These are phyloP conservation scores for Colletotrichum eremochloae DNA, from an alignment of 2,329 filamentous ascomycete species.

Conservation along the genomic window DNA sequence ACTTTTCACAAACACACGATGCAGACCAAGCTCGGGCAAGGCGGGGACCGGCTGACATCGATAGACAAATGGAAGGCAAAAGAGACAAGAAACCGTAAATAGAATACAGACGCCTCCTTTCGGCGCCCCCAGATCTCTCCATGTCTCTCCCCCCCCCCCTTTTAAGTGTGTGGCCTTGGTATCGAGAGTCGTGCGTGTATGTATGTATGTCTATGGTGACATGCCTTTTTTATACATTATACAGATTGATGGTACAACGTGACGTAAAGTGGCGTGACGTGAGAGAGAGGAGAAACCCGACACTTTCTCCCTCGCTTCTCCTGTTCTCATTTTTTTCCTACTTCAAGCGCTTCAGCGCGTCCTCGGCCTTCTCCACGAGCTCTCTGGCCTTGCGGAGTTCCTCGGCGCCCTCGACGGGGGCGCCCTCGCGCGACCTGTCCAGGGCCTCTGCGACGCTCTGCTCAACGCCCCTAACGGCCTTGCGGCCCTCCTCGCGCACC, in stretches of 20 bases:
- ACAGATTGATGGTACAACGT: slow-evolving; percentile 39
- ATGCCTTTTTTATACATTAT: slow-evolving; percentile 36
- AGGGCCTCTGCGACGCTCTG: slow-evolving; percentile 64
- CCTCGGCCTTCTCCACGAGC: slow-evolving; percentile 63
- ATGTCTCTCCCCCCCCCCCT: too few species aligned
- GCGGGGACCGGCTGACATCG: slow-evolving; percentile 18
- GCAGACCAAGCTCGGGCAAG: slow-evolving; percentile 16
- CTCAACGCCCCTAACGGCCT: slow-evolving; percentile 70
- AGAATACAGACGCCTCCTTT: slow-evolving; percentile 15
- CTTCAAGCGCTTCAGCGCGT: slow-evolving; percentile 62
- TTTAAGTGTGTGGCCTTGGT: background rate
- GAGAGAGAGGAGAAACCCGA: background rate
- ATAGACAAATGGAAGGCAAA: background rate
- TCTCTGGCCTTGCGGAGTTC: slow-evolving; percentile 58
- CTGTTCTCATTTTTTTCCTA: slow-evolving; percentile 47
- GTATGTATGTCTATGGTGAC: slow-evolving; percentile 26
- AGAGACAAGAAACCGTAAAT: background rate
- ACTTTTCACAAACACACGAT: background rate
- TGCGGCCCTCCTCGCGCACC: slow-evolving; percentile 75
- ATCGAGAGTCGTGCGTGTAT: background rate
- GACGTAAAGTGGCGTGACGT: slow-evolving; percentile 7
- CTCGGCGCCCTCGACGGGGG: slow-evolving; percentile 46
- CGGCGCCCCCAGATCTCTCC: background rate
- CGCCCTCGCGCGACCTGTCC: slow-evolving; percentile 47
- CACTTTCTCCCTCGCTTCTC: background rate